Percentiles rank a stretch among this genome's conserved stretches.
These are phyloP conservation scores for Chalciporus chontae DNA, from an alignment of 768 basidiomycete genomes.

Conservation along the genomic window DNA sequence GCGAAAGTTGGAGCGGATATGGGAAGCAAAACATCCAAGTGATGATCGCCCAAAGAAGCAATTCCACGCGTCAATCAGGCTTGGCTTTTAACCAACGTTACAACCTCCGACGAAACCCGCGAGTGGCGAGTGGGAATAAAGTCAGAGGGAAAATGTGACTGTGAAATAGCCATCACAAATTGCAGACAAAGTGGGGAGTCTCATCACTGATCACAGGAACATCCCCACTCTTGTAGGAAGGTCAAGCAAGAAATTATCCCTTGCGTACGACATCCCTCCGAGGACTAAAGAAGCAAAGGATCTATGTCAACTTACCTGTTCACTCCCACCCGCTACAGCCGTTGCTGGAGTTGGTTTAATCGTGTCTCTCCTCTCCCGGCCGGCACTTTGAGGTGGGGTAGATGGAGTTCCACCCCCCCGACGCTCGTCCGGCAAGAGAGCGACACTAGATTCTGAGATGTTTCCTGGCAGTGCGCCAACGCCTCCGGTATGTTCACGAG, in stretches of 20 bases:
- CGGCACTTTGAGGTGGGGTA: neutral
- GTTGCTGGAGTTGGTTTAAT: conserved; percentile 4
- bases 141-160: neutral
- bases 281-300: neutral
- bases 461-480: conserved; percentile 50
- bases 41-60: neutral
- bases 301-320: conserved; percentile 9
- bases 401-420: conserved; percentile 1
- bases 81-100: neutral
- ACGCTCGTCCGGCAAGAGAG: conserved; percentile 48
- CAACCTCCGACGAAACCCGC: neutral
- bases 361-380: conserved; percentile 16
- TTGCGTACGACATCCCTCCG: neutral
- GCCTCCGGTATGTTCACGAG: conserved; percentile 35
- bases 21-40: neutral
- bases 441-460: conserved; percentile 42
- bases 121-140: neutral
- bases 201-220: too few species aligned
- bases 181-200: too few species aligned
- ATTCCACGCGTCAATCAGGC: neutral
- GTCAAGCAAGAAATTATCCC: too few species aligned
- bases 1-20: neutral
- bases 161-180: neutral
- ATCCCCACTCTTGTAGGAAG: too few species aligned
- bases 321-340: neutral